Evolutionary conservation across 2,329 filamentous ascomycete genomes (phyloP).

Genomic region (Fusarium drepaniforme): DNA sequence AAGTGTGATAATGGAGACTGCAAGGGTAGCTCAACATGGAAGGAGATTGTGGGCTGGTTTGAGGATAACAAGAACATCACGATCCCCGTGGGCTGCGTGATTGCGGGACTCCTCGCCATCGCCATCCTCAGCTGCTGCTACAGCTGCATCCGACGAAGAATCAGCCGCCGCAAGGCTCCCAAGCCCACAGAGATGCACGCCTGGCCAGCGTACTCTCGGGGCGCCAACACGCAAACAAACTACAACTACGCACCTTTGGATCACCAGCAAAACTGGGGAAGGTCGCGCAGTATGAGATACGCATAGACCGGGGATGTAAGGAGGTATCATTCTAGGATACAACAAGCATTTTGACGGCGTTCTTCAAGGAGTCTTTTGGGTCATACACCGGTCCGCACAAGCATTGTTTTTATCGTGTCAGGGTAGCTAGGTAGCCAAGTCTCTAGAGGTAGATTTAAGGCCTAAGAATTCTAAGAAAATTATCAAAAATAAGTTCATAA

Average conservation of each 20-base stretch:
- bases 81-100: constrained; percentile 79
- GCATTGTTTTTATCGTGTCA: constrained; percentile 6
- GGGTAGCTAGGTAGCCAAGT: too few species aligned
- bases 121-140: constrained; percentile 76
- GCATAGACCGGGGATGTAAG: constrained; percentile 35
- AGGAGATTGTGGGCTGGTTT: constrained; percentile 83
- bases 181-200: constrained; percentile 43
- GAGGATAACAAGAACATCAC: constrained; percentile 81
- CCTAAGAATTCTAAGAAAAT: too few species aligned
- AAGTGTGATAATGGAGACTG: constrained; percentile 84
- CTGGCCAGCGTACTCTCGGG: constrained; percentile 42
- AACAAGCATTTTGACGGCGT: constrained; percentile 38
- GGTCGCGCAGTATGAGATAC: constrained; percentile 47
- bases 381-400: not conserved
- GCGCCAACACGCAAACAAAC: constrained; percentile 32
- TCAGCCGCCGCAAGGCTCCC: constrained; percentile 37
- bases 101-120: constrained; percentile 80
- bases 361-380: constrained; percentile 17
- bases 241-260: constrained; percentile 41
- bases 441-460: too few species aligned
- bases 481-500: too few species aligned
- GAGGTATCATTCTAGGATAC: constrained; percentile 8
- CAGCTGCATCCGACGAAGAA: constrained; percentile 54
- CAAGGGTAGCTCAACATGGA: constrained; percentile 74
- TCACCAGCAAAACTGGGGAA: constrained; percentile 32